These are phyloP conservation scores for Pholiota molesta DNA, from an alignment of 768 basidiomycete genomes.

Conservation along the genomic window DNA sequence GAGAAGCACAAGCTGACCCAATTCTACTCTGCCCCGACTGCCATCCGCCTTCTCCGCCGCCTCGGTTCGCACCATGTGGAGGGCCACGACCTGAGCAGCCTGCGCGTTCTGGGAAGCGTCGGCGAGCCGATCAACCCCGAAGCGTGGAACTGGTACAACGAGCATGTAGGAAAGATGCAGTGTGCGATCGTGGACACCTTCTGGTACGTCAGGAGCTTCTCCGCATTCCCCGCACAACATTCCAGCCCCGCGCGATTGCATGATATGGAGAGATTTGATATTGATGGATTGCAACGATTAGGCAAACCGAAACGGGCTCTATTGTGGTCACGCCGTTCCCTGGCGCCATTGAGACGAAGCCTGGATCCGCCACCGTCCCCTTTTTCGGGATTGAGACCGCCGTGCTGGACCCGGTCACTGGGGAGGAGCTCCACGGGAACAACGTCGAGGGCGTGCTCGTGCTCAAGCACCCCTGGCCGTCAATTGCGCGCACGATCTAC, in stretches of 20 bases:
- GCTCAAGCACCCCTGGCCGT: constrained; percentile 90
- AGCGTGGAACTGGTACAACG: constrained; percentile 99
- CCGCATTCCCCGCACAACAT: not conserved
- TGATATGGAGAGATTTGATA: constrained; percentile 7
- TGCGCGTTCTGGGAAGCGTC: constrained; percentile 90
- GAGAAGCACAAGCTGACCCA: constrained; percentile 93
- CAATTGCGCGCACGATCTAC: constrained; percentile 91
- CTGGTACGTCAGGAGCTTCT: constrained; percentile 48
- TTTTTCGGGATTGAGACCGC: constrained; percentile 95
- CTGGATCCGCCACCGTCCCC: constrained; percentile 95
- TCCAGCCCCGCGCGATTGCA: not conserved
- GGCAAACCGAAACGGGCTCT: constrained; percentile 98
- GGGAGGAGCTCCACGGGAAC: constrained; percentile 77
- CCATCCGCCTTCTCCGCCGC: constrained; percentile 84
- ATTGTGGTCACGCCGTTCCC: constrained; percentile 96
- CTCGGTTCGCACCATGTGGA: constrained; percentile 88
- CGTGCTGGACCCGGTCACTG: constrained; percentile 84
- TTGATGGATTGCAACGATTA: constrained; percentile 24
- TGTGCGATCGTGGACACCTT: constrained; percentile 95
- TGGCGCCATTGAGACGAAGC: constrained; percentile 94
- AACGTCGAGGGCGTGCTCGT: constrained; percentile 90
- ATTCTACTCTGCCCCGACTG: constrained; percentile 93
- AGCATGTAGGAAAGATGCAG: constrained; percentile 84
- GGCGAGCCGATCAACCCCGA: constrained; percentile 99
- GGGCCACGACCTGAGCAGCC: constrained; percentile 74